Conservation (phyloP, 768 basidiomycete genomes). For the Xanthoconium purpureum region DNA sequence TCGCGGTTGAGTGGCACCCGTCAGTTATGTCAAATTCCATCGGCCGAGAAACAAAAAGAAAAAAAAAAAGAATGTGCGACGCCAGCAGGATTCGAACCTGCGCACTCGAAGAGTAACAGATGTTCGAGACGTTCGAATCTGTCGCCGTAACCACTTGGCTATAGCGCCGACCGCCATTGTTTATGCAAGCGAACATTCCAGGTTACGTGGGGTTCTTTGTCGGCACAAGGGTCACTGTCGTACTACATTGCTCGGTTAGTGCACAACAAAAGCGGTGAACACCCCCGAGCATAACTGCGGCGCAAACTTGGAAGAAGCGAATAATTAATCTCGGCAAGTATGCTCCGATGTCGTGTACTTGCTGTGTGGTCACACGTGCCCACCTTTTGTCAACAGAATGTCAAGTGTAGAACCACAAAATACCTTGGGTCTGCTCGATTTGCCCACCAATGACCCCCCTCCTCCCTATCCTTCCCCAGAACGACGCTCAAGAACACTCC, state of each 20-base stretch:
- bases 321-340: neutral
- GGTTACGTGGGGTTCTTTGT: too few species aligned
- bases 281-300: neutral
- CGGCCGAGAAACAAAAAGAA: neutral
- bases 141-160: constrained; percentile 79
- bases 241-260: neutral
- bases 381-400: constrained; percentile 5
- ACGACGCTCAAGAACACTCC: constrained; percentile 39
- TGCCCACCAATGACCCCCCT: constrained; percentile 50
- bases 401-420: constrained; percentile 6
- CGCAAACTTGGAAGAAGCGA: neutral
- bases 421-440: constrained; percentile 9
- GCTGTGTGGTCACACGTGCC: neutral
- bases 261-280: neutral
- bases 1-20: neutral
- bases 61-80: constrained; percentile 39
- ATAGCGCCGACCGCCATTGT: constrained; percentile 40
- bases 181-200: neutral
- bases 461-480: constrained; percentile 63
- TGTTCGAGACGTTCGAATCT: constrained; percentile 51
- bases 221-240: too few species aligned
- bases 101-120: constrained; percentile 69
- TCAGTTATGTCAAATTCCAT: neutral
- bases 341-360: neutral
- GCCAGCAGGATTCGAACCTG: constrained; percentile 68